Evolutionary conservation across 2,329 filamentous ascomycete genomes (phyloP), one percentile per base, ranked within the genome.

Genomic region (Fusarium anguioides): DNA sequence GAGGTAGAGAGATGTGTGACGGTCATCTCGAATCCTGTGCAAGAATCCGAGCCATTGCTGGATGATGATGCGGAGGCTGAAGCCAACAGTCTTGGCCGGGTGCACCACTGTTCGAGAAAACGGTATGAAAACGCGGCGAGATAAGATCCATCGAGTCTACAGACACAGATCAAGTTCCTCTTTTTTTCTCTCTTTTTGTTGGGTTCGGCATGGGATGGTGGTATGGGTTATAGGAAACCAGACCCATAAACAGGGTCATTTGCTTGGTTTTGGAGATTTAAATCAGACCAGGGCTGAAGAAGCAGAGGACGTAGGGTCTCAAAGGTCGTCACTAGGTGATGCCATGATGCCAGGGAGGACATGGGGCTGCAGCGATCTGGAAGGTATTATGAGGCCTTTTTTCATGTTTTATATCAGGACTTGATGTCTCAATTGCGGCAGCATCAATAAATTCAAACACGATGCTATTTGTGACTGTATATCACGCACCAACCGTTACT

Each of bases 331-430:
- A 29, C 44, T 50, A 47, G 26, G 56, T 36, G 27, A 50, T 62
- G 50, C 45, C 27, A 46, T 37, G 33, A 35, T 51, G 45, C 46
- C 29, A 53, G 52, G 29, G 23, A 46, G 53, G 36, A 48, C 45
- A 55, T 42, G 47, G 51, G 53, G 46, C 49, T 58, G 33, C 50
- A 50, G 51, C 61, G 46, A 50, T 41, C 29, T 52, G 27, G 51
- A 53, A 66, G 61, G 53, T 40, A 46, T 45, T 45, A 56, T 21
- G 50, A 54, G 46, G 41, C 42, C 48, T 46, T 46, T 69, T 27
- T 66, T 67, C 67, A 68, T 68, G 65, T 68, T 69, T 69, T 69
- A 69, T 59, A 68, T 47, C 44, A 59, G 51, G 51, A 54, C 56
- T 36, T 55, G 65, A 59, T 58, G 56, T 63, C 60, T 54, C 49